phyloP scores from a whole-genome alignment of 176 grass and related monocot species.

The Musa beccarii region DNA sequence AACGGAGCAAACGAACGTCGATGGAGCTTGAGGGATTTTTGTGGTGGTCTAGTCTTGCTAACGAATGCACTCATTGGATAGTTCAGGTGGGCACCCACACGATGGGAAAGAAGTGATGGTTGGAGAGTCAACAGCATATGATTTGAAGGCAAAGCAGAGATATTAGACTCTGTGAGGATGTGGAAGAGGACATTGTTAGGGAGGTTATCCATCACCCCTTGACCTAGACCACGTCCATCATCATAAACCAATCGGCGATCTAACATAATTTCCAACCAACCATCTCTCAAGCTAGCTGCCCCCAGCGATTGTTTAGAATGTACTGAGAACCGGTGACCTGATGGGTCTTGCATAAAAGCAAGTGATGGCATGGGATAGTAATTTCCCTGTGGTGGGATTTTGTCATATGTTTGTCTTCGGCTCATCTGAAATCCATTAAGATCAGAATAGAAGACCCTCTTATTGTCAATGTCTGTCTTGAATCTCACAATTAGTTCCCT shows the following conservation, averaged over 20 bases:
- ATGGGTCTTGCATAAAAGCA: slow-evolving; percentile 78
- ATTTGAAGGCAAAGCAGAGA: slow-evolving; percentile 58
- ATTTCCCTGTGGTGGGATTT: slow-evolving; percentile 96
- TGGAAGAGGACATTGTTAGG: slow-evolving; percentile 82
- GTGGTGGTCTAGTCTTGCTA: slow-evolving; percentile 35
- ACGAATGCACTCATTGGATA: slow-evolving; percentile 84
- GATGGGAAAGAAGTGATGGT: slow-evolving; percentile 82
- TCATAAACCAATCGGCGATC: slow-evolving; percentile 79
- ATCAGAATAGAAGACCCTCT: slow-evolving; percentile 86
- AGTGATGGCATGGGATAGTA: slow-evolving; percentile 97
- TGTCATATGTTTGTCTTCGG: slow-evolving; percentile 79
- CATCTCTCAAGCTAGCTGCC: slow-evolving; percentile 77
- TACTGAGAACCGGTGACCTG: slow-evolving; percentile 72
- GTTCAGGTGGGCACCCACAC: slow-evolving; percentile 58
- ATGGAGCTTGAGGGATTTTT: slow-evolving; percentile 38
- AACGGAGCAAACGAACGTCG: slow-evolving; percentile 61
- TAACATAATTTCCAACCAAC: slow-evolving; percentile 97
- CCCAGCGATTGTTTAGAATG: slow-evolving; percentile 91
- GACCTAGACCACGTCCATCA: slow-evolving; percentile 85
- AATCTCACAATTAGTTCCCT: slow-evolving; percentile 79
- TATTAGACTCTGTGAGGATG: slow-evolving; percentile 70
- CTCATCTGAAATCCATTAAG: slow-evolving; percentile 98
- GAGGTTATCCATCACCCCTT: slow-evolving; percentile 87
- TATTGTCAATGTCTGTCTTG: slow-evolving; percentile 88
- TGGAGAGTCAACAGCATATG: slow-evolving; percentile 61